Conservation (phyloP, 2,329 filamentous ascomycete species). For the Pseudonectria foliicola region DNA sequence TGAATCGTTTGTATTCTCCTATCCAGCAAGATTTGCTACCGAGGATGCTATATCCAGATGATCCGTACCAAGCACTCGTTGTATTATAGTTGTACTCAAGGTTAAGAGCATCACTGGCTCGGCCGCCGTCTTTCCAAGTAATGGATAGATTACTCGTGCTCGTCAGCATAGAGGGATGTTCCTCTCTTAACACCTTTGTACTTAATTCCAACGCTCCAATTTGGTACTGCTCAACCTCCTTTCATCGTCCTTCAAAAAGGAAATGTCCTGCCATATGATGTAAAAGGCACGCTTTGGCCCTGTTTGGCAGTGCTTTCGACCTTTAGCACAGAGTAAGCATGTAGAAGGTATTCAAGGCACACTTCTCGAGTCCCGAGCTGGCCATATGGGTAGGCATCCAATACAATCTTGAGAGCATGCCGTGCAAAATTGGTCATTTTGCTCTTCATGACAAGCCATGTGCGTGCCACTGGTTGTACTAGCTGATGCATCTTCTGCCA, state of each 20-base stretch:
- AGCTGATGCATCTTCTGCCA: conserved; percentile 25
- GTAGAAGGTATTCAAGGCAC: conserved; percentile 19
- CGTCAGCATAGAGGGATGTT: neutral
- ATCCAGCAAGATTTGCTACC: conserved; percentile 1
- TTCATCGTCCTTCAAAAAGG: neutral
- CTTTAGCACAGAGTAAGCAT: conserved; percentile 15
- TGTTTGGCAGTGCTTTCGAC: conserved; percentile 7
- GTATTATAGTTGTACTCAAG: neutral
- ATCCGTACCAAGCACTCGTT: conserved; percentile 2
- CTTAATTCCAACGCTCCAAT: conserved; percentile 2
- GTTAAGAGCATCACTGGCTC: conserved; percentile 1
- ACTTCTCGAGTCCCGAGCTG: conserved; percentile 5
- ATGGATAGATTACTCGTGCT: conserved; percentile 4
- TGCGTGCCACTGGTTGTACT: conserved; percentile 25
- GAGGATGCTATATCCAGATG: conserved; percentile 1
- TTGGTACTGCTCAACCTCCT: conserved; percentile 1
- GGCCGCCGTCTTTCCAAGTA: conserved; percentile 1
- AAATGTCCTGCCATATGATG: conserved; percentile 4
- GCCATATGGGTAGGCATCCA: conserved; percentile 14
- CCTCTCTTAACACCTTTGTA: conserved; percentile 3
- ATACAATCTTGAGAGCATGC: conserved; percentile 16
- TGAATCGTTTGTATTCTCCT: conserved; percentile 1
- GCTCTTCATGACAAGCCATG: conserved; percentile 18
- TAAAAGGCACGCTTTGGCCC: conserved; percentile 6
- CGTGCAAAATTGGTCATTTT: conserved; percentile 6